Evolutionary conservation across 805 yeast species (phyloP), one percentile per base, ranked within the genome.

Genomic region (Kodamaea kaohsiungensis): DNA sequence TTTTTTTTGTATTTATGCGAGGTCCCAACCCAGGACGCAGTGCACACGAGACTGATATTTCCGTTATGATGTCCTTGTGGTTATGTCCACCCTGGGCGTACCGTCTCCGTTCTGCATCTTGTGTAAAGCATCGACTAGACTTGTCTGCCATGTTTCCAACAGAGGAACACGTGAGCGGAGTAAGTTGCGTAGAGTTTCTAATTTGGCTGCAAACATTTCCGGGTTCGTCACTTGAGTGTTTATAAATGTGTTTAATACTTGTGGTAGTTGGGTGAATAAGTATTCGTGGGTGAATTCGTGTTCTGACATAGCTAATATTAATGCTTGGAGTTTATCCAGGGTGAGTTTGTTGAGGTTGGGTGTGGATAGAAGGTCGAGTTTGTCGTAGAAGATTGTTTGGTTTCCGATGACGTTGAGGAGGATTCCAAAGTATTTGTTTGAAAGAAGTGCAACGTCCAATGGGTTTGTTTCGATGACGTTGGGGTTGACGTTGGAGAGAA

Each of bases 141-240:
- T 40, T 22, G 19, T 6, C 38, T 13, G 13, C 53, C 53, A 50
- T 12, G 43, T 18, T 10, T 18, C 25, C 25, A 43, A 17, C 39
- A 46, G 40, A 17, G 43, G 17, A 15, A n/a, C 53, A n/a, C 43
- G 38, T 15, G 48, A 43, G 2, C 12, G 33, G 15, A 50, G 45
- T 9, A 50, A 43, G 38, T 50, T 50, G 16, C 37, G 40, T 15
- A 50, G 45, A 30, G 45, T 37, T 13, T 59, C 57, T 15, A 57
- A 40, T 53, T 68, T 70, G 45, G 63, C 55, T 17, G 57, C 56
- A 65, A 67, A 71, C 12, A 72, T 50, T 19, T 68, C 68, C 12
- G 67, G 55, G 10, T 59, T 54, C 7, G 52, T 43, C 4, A 56
- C 50, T 2, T 59, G 50, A 10, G 59, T 57, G n/a, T 64, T 43